A percentile compares a stretch with the other conserved stretches of the same genome.
Evolutionary conservation across 2,329 filamentous ascomycete species (phyloP).

Genomic region (Hortaea werneckii): DNA sequence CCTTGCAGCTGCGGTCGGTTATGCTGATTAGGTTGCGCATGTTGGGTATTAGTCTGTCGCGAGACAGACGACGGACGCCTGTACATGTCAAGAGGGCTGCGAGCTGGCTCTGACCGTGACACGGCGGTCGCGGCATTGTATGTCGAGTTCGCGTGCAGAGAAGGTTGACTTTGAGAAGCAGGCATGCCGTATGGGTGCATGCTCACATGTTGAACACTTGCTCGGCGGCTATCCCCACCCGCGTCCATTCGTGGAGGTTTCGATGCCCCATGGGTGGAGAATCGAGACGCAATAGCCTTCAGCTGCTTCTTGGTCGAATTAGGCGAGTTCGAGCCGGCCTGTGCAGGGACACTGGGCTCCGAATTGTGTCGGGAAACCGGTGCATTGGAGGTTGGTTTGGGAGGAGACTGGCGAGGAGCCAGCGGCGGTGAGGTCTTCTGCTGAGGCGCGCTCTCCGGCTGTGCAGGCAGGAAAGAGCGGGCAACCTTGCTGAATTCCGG

Average conservation of each 20-base stretch:
- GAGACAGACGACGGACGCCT: constrained; percentile 19
- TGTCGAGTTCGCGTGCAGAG: constrained; percentile 34
- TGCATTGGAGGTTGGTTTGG: constrained; percentile 8
- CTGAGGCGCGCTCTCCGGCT: background rate
- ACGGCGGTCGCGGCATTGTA: constrained; percentile 31
- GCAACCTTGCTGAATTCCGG: constrained; percentile 43
- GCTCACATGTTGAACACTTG: constrained; percentile 34
- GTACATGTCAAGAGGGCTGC: constrained; percentile 30
- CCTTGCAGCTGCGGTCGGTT: too few relatives aligned
- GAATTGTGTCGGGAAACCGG: constrained; percentile 38
- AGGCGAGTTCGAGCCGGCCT: constrained; percentile 20
- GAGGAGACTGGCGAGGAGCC: background rate
- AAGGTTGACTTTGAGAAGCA: constrained; percentile 36
- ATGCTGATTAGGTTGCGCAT: too few relatives aligned
- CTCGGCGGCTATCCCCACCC: constrained; percentile 28
- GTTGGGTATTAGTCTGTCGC: constrained; percentile 3
- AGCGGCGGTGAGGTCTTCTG: background rate
- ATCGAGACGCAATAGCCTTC: constrained; percentile 38
- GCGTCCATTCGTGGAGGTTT: constrained; percentile 14
- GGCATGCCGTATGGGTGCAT: constrained; percentile 39
- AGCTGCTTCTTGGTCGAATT: constrained; percentile 36
- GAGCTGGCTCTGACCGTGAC: constrained; percentile 37
- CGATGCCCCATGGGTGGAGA: constrained; percentile 24
- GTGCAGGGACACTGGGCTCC: constrained; percentile 28
- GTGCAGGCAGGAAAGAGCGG: constrained; percentile 34